Evolutionary conservation across 371 early-diverging fungal genomes (phyloP).

Genomic region (Batrachochytrium dendrobatidis): DNA sequence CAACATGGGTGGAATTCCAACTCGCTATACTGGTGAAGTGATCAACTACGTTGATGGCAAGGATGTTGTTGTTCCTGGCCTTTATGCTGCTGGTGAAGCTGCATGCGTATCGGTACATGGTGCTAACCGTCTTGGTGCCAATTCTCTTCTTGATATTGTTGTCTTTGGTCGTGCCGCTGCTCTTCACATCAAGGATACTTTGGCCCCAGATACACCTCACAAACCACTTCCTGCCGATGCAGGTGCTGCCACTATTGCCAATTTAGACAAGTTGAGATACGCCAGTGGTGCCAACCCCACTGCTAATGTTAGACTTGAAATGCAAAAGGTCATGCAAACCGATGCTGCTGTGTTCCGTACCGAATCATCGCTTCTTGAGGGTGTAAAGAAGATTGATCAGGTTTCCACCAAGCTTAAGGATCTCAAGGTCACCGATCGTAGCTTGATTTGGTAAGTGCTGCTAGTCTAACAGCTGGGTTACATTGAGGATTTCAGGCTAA

Average conservation of each 20-base stretch:
- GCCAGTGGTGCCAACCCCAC: constrained; percentile 74
- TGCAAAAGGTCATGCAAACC: constrained; percentile 97
- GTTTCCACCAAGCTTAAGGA: constrained; percentile 75
- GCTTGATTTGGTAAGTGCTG: constrained; percentile 78
- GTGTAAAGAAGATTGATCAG: constrained; percentile 74
- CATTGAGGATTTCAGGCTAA: too few relatives aligned
- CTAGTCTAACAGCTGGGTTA: constrained; percentile 2
- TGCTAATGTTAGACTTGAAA: constrained; percentile 81
- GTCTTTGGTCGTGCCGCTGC: constrained; percentile 78
- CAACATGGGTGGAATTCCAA: constrained; percentile 99
- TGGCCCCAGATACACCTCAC: constrained; percentile 81
- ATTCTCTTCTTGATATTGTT: constrained; percentile 55
- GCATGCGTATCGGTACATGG: constrained; percentile 57
- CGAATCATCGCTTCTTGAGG: constrained; percentile 84
- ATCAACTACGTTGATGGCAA: constrained; percentile 51
- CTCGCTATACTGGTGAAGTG: constrained; percentile 94
- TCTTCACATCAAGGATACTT: constrained; percentile 84
- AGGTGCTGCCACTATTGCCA: constrained; percentile 79
- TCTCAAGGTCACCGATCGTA: constrained; percentile 83
- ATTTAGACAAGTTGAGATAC: constrained; percentile 86
- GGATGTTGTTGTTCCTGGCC: constrained; percentile 43
- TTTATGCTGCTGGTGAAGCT: constrained; percentile 57
- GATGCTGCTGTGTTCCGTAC: constrained; percentile 97
- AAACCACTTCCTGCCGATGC: constrained; percentile 75
- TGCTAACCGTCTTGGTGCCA: constrained; percentile 58